Base-by-base conservation (phyloP, 192 early-diverging fungal species). In the Umbelopsis sp. region DNA sequence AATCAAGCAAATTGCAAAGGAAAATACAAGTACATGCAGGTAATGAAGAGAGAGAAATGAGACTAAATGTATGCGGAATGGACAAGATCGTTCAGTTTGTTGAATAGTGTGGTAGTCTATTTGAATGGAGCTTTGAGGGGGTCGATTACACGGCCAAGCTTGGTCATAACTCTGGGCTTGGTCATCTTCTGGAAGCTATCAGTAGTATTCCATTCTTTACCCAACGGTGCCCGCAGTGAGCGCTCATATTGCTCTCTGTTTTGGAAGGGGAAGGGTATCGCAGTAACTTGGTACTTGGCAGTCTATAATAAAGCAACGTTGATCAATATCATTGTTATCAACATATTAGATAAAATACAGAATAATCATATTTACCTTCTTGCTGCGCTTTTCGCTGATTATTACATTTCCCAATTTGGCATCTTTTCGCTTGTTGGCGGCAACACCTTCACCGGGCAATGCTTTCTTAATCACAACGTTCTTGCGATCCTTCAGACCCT, bases 121-220 rank as follows among this genome's bases (percentile, higher is more conserved):
- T 86, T 84, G 33, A 92, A 92, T 12, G 86, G 88, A 20, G 86
- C 88, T 0, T 80, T 76, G 10, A 97, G 76, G 13, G 97, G 97
- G 68, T 95, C 87, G 77, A 98, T 98, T 44, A 97, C 88, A 11
- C 79, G 80, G 53, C 97, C 97, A 66, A 92, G 80, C 73, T 93
- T 92, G 44, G 92, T 92, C 71, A 90, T 85, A 49, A 98, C 82
- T 18, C 90, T 84, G 21, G 97, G 97, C 81, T 89, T 85, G 64
- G 90, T 91, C 70, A 92, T 81, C 80, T 88, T 89, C 13, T 85
- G 81, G 77, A 90, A 90, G 4, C 90, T 84, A 48, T 83, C 82
- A 27, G 82, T 80, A 2, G 97, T 93, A 74, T 96, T 96, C 97
- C 97, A 99, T 81, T 99, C 96, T 75, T 90, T 91, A 50, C 97